A percentile compares a stretch with the other conserved stretches of the same genome.
phyloP scores from a whole-genome alignment of 192 early-diverging fungal species.

The Coemansia sp. region DNA sequence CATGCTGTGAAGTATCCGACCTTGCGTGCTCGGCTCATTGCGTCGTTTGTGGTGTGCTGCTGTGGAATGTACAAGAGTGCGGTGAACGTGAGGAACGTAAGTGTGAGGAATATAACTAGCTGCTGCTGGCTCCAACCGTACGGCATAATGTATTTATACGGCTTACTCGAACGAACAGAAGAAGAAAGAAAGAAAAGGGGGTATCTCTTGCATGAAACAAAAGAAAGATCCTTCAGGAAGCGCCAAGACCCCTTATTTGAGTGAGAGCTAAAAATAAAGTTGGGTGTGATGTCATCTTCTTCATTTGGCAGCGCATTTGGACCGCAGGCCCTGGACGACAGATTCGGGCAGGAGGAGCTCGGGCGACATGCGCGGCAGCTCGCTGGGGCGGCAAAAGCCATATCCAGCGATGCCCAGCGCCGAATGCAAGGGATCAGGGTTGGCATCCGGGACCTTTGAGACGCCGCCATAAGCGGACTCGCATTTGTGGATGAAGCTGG shows the following conservation, averaged over 20 bases:
- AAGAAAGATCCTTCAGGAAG: background rate
- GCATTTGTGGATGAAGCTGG: slow-evolving; percentile 24
- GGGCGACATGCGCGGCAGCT: slow-evolving; percentile 40
- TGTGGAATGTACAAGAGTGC: slow-evolving; percentile 29
- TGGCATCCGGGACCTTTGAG: slow-evolving; percentile 32
- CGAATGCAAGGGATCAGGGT: slow-evolving; percentile 49
- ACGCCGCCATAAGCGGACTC: slow-evolving; percentile 48
- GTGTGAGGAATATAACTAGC: slow-evolving; percentile 12
- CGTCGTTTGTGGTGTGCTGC: background rate
- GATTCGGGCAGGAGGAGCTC: slow-evolving; percentile 43
- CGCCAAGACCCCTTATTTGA: background rate
- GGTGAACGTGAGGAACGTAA: slow-evolving; percentile 21
- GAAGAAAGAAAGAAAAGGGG: background rate
- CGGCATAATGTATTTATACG: background rate
- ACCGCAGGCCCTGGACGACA: slow-evolving; percentile 14
- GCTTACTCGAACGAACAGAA: too few relatives aligned
- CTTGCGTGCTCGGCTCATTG: slow-evolving; percentile 39
- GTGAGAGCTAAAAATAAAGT: background rate
- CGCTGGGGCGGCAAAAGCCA: slow-evolving; percentile 34
- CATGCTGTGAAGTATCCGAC: slow-evolving; percentile 57
- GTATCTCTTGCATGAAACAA: background rate
- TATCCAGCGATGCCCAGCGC: slow-evolving; percentile 47
- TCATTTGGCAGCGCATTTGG: background rate
- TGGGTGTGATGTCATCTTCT: background rate
- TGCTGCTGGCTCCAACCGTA: slow-evolving; percentile 6